Base-by-base conservation (phyloP, 2,329 filamentous ascomycete species). In the Colletotrichum chlorophyti region DNA sequence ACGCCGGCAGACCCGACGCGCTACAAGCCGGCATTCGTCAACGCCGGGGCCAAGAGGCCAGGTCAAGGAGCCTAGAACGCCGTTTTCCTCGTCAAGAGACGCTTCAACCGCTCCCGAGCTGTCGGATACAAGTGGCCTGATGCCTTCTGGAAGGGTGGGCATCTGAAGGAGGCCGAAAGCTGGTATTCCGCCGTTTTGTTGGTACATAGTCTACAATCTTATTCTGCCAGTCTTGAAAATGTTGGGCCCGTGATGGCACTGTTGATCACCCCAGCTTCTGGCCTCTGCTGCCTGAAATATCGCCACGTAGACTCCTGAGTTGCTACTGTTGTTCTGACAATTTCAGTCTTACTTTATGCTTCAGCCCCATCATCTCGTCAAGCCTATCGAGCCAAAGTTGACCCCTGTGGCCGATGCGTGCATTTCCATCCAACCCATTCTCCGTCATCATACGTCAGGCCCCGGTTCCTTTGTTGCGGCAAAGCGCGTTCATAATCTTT, bases 391-490 rank as follows among this genome's bases (percentile, higher is more conserved):
- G 42, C 29, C 34, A 17, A 23, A n/a, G n/a, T 45, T 27, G 15
- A 49, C 43, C 38, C 38, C 58, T 24, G 53, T 40, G 46, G 53
- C 58, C 42, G 47, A 48, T 58, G 45, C 21, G 40, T 58, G 45
- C 21, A 34, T 58, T 52, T 48, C 24, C 26, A 17, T 58, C 27
- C 31, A n/a, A 58, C 43, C 34, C 17, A 24, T 58, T 53, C 46
- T 57, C 58, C 58, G 53, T 60, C 58, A 60, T 60, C 58, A 32
- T 60, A 60, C 58, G 41, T 60, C 58, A 60, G 41, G 58, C 58
- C 58, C 58, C 58, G 42, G 46, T 53, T 37, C 27, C 46, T 53
- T 47, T 46, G 53, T 32, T 53, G 53, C 46, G 53, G 53, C 35
- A 41, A 10, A 45, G 38, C 23, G 21, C 27, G 24, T 27, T 51